Evolutionary conservation across 805 yeast genomes (phyloP).

Genomic region (Lipomyces chichibuensis): DNA sequence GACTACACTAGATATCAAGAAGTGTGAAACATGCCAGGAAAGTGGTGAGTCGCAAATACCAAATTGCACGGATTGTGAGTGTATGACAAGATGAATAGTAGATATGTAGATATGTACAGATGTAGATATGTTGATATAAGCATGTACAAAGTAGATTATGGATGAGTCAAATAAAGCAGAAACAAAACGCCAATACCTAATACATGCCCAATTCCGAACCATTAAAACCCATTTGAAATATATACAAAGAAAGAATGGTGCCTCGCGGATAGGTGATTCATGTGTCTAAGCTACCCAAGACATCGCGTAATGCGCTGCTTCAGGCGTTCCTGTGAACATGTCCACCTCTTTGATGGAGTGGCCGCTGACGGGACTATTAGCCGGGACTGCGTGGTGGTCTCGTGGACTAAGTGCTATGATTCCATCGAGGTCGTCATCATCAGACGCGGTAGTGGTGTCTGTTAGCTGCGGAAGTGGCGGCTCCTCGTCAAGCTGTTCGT

Average conservation of each 20-base stretch:
- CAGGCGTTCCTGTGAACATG: not conserved
- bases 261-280: not conserved
- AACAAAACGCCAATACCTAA: not conserved
- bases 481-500: not conserved
- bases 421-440: conserved; percentile 7
- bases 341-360: not conserved
- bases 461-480: conserved; percentile 18
- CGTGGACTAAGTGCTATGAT: not conserved
- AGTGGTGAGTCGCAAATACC: no score
- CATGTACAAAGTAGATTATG: no score
- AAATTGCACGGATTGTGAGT: no score
- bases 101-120: no score
- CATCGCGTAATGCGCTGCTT: not conserved
- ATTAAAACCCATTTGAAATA: not conserved
- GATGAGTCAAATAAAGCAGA: not conserved
- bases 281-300: not conserved
- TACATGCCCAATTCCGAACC: not conserved
- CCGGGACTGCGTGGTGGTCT: not conserved
- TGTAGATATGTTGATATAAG: no score
- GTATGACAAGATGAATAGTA: no score
- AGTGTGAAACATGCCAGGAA: no score
- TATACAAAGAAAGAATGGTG: not conserved
- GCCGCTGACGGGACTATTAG: not conserved
- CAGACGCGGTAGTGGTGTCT: conserved; percentile 8
- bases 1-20: no score